These are phyloP conservation scores for Vaccinium vitisidaea DNA, from an alignment of 148 eudicot species.

Conservation along the genomic window DNA sequence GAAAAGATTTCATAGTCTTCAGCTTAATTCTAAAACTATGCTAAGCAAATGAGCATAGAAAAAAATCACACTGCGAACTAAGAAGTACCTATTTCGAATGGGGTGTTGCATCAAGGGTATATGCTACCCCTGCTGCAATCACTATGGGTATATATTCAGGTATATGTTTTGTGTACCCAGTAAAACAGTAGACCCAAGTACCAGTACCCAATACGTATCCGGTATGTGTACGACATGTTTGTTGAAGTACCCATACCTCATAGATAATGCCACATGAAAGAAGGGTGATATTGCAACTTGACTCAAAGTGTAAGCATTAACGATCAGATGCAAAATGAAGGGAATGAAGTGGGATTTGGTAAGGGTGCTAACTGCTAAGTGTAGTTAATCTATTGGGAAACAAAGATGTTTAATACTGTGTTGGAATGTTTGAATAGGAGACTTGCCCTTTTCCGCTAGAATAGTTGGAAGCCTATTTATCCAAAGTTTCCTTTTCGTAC, in stretches of 20 bases:
- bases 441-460: too few relatives aligned
- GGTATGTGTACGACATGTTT: not conserved
- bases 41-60: too few relatives aligned
- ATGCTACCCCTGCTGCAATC: not conserved
- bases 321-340: not conserved
- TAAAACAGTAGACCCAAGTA: not conserved
- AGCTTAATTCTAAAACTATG: too few relatives aligned
- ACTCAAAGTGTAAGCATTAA: too few relatives aligned
- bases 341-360: not conserved
- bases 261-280: not conserved
- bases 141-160: too few relatives aligned
- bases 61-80: too few relatives aligned
- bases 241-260: not conserved
- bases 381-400: too few relatives aligned
- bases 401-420: not conserved
- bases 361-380: slow-evolving; percentile 15
- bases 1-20: too few relatives aligned
- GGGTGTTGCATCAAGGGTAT: not conserved
- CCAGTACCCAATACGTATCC: not conserved
- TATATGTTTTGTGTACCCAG: not conserved
- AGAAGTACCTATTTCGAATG: not conserved
- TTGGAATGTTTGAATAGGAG: too few relatives aligned
- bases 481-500: slow-evolving; percentile 10
- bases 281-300: not conserved
- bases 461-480: too few relatives aligned